Conservation (phyloP, 2,329 filamentous ascomycete genomes). For the Tolypocladium endophyticum region DNA sequence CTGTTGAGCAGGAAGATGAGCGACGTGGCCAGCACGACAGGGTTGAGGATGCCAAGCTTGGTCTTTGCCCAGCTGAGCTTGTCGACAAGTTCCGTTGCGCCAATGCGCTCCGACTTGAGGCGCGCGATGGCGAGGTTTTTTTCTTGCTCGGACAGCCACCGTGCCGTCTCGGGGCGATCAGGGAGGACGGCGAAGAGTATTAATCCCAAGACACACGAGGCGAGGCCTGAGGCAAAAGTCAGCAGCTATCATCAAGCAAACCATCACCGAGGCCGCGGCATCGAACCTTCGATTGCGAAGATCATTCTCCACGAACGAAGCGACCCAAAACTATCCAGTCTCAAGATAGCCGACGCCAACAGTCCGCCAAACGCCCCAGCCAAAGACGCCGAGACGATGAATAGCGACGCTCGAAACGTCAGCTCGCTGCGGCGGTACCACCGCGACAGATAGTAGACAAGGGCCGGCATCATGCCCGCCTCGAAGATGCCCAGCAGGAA, state of each 20-base stretch:
- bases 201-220: constrained; percentile 39
- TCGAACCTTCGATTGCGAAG: constrained; percentile 48
- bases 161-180: constrained; percentile 53
- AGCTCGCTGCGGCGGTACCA: constrained; percentile 56
- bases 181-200: constrained; percentile 53
- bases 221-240: constrained; percentile 35
- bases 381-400: constrained; percentile 55
- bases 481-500: constrained; percentile 53
- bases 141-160: constrained; percentile 54
- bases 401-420: constrained; percentile 51
- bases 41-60: constrained; percentile 51
- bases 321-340: constrained; percentile 42
- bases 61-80: constrained; percentile 49
- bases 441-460: constrained; percentile 53
- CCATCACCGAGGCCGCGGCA: background rate
- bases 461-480: constrained; percentile 54
- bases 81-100: constrained; percentile 44
- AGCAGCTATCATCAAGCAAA: background rate
- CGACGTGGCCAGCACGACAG: constrained; percentile 38
- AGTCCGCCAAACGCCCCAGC: constrained; percentile 60
- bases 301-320: constrained; percentile 58
- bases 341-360: constrained; percentile 50
- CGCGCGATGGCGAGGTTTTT: constrained; percentile 52
- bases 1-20: constrained; percentile 55
- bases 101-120: constrained; percentile 47